These are phyloP conservation scores for Venturia oleaginea DNA, from an alignment of 2,329 filamentous ascomycete genomes.

Conservation along the genomic window DNA sequence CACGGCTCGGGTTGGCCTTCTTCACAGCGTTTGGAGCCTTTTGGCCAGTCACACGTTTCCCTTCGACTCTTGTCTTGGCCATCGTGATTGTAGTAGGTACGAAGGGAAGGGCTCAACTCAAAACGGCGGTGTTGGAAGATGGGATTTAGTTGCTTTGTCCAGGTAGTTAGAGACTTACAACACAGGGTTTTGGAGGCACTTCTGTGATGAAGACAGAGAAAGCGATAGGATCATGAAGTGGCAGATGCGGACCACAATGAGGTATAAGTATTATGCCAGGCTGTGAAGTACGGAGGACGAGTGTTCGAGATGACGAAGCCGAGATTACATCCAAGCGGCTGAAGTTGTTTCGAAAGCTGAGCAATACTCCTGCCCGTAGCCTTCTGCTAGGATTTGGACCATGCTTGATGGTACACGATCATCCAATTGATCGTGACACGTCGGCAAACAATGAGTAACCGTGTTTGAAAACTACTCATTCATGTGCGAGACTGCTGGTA, in stretches of 20 bases:
- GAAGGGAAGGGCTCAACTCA: slow-evolving; percentile 10
- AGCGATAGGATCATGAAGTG: slow-evolving; percentile 11
- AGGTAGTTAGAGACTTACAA: slow-evolving; percentile 10
- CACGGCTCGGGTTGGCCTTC: slow-evolving; percentile 14
- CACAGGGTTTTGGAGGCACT: slow-evolving; percentile 10
- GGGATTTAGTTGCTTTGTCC: slow-evolving; percentile 12
- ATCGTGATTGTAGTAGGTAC: slow-evolving; percentile 14
- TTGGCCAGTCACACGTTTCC: slow-evolving; percentile 11
- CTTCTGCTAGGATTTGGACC: slow-evolving; percentile 16
- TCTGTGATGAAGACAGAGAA: slow-evolving; percentile 13
- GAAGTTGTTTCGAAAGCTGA: slow-evolving; percentile 17
- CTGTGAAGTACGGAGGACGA: slow-evolving; percentile 14
- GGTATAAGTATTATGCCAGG: no score
- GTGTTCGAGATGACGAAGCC: slow-evolving; percentile 14
- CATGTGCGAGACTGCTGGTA: no score
- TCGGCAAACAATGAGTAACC: slow-evolving; percentile 17
- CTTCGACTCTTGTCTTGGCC: slow-evolving; percentile 14
- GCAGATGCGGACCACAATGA: slow-evolving; percentile 10
- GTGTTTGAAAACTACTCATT: slow-evolving; percentile 17
- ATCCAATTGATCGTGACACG: slow-evolving; percentile 17
- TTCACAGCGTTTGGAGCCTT: slow-evolving; percentile 15
- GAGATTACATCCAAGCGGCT: slow-evolving; percentile 15
- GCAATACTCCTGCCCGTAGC: slow-evolving; percentile 17
- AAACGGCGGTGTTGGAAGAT: slow-evolving; percentile 5
- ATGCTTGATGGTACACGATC: slow-evolving; percentile 17